A percentile compares a stretch with the other conserved stretches of the same genome.
Evolutionary conservation across 2,329 filamentous ascomycete genomes (phyloP).

Genomic region (Aspergillus udagawae): DNA sequence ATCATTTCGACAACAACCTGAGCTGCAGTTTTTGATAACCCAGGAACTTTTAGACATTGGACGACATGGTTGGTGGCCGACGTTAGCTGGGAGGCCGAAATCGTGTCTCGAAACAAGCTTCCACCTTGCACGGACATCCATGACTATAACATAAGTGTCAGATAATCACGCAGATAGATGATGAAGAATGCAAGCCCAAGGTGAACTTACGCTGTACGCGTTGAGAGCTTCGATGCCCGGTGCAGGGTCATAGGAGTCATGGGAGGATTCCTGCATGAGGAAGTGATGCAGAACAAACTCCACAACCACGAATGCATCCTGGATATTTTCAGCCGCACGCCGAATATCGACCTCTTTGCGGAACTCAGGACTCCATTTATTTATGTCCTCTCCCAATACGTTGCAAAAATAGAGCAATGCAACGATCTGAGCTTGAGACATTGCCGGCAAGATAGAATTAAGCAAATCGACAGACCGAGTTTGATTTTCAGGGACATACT

Average conservation of each 20-base stretch:
- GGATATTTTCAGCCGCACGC: slow-evolving; percentile 25
- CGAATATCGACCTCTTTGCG: slow-evolving; percentile 12
- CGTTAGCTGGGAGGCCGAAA: slow-evolving; percentile 16
- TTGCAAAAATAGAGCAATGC: slow-evolving; percentile 38
- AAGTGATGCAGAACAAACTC: slow-evolving; percentile 34
- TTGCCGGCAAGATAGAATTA: slow-evolving; percentile 30
- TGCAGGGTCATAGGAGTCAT: slow-evolving; percentile 15
- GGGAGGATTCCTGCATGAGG: slow-evolving; percentile 19
- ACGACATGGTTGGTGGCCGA: slow-evolving; percentile 22
- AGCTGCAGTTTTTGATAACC: slow-evolving; percentile 28
- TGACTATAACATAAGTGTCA: slow-evolving; percentile 20
- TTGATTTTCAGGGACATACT: slow-evolving; percentile 33
- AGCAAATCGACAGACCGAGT: slow-evolving; percentile 28
- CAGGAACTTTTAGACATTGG: slow-evolving; percentile 21
- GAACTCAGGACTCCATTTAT: slow-evolving; percentile 20
- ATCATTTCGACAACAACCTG: slow-evolving; percentile 34
- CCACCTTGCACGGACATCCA: slow-evolving; percentile 32
- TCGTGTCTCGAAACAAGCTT: slow-evolving; percentile 18
- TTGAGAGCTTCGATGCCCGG: slow-evolving; percentile 33
- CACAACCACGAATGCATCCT: slow-evolving; percentile 34
- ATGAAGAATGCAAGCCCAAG: background rate
- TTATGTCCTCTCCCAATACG: slow-evolving; percentile 39
- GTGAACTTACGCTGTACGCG: slow-evolving; percentile 32
- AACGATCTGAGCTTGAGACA: slow-evolving; percentile 32
- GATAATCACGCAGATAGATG: background rate